Percentiles rank a stretch among this genome's conserved stretches.
phyloP scores from a whole-genome alignment of 768 basidiomycete species.

The Cystobasidium tubakii region DNA sequence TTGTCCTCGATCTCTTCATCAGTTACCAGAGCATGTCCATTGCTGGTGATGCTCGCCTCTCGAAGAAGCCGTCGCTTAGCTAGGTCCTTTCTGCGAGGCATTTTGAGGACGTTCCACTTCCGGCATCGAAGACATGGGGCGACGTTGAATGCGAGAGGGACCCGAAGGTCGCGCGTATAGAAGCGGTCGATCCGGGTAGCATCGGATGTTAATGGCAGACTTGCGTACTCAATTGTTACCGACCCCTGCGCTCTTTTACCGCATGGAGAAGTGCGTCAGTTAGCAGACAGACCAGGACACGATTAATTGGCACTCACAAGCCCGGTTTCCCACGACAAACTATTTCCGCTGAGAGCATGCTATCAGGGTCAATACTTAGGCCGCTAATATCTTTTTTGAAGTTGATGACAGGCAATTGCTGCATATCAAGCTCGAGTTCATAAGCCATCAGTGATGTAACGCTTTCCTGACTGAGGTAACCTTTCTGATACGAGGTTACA shows the following conservation, averaged over 20 bases:
- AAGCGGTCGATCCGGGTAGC: conserved; percentile 55
- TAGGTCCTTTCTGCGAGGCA: not conserved
- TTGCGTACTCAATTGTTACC: conserved; percentile 77
- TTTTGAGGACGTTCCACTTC: conserved; percentile 66
- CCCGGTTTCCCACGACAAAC: conserved; percentile 15
- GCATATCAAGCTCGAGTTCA: conserved; percentile 77
- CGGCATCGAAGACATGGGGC: conserved; percentile 89
- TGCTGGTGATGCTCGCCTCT: not conserved
- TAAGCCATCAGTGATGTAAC: conserved; percentile 78
- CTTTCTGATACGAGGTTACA: conserved; percentile 62
- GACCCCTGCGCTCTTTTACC: conserved; percentile 40
- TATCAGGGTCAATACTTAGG: conserved; percentile 53
- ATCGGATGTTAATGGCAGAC: conserved; percentile 53
- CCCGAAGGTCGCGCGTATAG: conserved; percentile 76
- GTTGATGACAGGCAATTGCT: conserved; percentile 67
- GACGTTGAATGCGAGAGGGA: conserved; percentile 85
- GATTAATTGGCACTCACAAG: conserved; percentile 25
- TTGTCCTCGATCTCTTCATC: conserved; percentile 40
- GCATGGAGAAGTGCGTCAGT: not conserved
- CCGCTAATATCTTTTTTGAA: conserved; percentile 41
- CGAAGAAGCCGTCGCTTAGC: not conserved
- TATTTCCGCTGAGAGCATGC: conserved; percentile 46
- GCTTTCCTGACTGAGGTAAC: conserved; percentile 60
- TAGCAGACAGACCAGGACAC: too few species aligned
- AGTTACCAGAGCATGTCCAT: conserved; percentile 48